phyloP scores from a whole-genome alignment of 768 basidiomycete genomes.

The Lentinula lateritia region DNA sequence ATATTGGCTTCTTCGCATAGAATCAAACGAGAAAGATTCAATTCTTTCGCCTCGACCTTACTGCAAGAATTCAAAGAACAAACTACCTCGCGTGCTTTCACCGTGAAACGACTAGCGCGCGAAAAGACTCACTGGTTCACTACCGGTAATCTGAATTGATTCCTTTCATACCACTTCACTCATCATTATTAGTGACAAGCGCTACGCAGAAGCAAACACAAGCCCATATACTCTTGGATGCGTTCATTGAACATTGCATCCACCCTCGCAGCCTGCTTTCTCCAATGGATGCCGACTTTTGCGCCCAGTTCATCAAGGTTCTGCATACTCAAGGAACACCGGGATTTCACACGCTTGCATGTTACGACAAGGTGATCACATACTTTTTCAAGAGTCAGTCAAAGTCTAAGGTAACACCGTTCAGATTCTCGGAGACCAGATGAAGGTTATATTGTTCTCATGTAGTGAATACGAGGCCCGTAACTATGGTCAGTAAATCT shows the following conservation, averaged over 20 bases:
- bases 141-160: slow-evolving; percentile 25
- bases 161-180: background rate
- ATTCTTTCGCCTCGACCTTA: slow-evolving; percentile 50
- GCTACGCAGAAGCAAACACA: slow-evolving; percentile 3
- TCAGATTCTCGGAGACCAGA: slow-evolving; percentile 79
- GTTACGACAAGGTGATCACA: slow-evolving; percentile 70
- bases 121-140: slow-evolving; percentile 86
- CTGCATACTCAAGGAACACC: slow-evolving; percentile 87
- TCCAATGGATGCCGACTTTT: slow-evolving; percentile 94
- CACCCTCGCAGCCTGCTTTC: slow-evolving; percentile 90
- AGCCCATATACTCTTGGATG: slow-evolving; percentile 11
- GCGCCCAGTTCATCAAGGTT: slow-evolving; percentile 84
- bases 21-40: slow-evolving; percentile 60
- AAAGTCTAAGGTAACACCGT: background rate
- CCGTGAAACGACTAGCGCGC: slow-evolving; percentile 67
- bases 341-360: slow-evolving; percentile 79
- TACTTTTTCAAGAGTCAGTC: background rate
- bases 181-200: slow-evolving; percentile 5
- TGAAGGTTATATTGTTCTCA: slow-evolving; percentile 82
- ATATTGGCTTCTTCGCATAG: slow-evolving; percentile 53
- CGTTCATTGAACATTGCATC: slow-evolving; percentile 86
- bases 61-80: slow-evolving; percentile 74
- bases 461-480: slow-evolving; percentile 95
- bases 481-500: slow-evolving; percentile 66
- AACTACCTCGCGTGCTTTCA: slow-evolving; percentile 63